These are phyloP conservation scores for Malus hybrid DNA, from an alignment of 331 rosid species.

Conservation along the genomic window DNA sequence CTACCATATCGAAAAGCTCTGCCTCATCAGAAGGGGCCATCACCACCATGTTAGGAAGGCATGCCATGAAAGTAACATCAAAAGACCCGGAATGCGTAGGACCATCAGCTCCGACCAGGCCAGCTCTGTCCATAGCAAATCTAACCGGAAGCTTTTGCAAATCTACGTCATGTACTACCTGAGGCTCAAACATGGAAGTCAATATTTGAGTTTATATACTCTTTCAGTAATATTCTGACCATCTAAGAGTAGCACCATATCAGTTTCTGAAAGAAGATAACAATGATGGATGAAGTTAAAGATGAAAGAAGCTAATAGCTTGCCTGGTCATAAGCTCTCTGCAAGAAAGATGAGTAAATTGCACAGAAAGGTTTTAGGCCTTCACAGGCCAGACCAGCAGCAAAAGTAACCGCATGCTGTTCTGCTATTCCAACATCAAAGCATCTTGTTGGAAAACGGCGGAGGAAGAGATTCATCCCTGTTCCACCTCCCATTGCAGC, in stretches of 20 bases:
- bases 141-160: constrained; percentile 89
- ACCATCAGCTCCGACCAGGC: constrained; percentile 96
- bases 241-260: background rate
- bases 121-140: constrained; percentile 98
- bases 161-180: constrained; percentile 98
- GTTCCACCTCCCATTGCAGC: constrained; percentile 99
- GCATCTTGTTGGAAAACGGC: constrained; percentile 93
- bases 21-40: constrained; percentile 98
- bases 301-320: constrained; percentile 10
- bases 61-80: constrained; percentile 94
- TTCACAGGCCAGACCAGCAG: constrained; percentile 92
- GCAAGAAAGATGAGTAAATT: constrained; percentile 91
- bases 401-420: constrained; percentile 90
- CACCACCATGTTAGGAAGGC: constrained; percentile 98
- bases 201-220: background rate
- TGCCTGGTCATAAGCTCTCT: constrained; percentile 95
- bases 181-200: constrained; percentile 19
- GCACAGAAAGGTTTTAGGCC: constrained; percentile 92
- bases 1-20: constrained; percentile 94
- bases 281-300: background rate
- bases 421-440: constrained; percentile 97
- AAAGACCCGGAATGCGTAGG: constrained; percentile 86
- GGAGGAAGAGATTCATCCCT: constrained; percentile 85
- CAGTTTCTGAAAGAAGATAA: background rate
- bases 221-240: background rate